These are phyloP conservation scores for Aspergillus haitiensis DNA, from an alignment of 495 filamentous ascomycete genomes.

Conservation along the genomic window DNA sequence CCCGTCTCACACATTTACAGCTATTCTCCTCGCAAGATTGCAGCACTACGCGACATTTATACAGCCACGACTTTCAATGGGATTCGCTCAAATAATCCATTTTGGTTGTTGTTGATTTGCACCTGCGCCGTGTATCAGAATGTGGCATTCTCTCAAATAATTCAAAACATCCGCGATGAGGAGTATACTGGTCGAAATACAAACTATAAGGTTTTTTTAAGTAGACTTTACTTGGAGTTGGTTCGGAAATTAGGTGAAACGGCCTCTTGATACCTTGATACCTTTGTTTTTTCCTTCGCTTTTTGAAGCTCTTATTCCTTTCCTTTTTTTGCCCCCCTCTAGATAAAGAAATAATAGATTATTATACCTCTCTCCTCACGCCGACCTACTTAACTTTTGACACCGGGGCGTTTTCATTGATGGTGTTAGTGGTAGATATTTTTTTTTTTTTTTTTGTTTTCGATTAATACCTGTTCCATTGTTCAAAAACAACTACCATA, in stretches of 20 bases:
- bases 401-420: too few relatives aligned
- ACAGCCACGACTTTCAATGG: conserved; percentile 5
- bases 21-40: background rate
- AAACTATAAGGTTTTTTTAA: background rate
- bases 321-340: background rate
- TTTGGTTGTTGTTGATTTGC: conserved; percentile 25
- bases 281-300: background rate
- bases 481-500: too few relatives aligned
- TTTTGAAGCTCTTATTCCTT: background rate
- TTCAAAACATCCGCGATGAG: conserved; percentile 6
- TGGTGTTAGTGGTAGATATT: too few relatives aligned
- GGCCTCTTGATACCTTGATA: background rate
- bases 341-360: background rate
- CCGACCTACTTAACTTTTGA: too few relatives aligned
- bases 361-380: too few relatives aligned
- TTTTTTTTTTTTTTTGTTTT: too few relatives aligned
- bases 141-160: conserved; percentile 17
- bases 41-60: conserved; percentile 11
- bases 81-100: conserved; percentile 21
- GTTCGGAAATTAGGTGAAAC: background rate
- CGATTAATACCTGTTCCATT: too few relatives aligned
- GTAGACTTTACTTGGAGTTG: background rate
- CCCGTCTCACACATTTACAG: background rate
- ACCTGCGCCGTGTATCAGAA: conserved; percentile 22
- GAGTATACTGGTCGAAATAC: background rate